These are phyloP conservation scores for Apiotrichum gamsii DNA, from an alignment of 1,284 basidiomycete genomes.

Conservation along the genomic window DNA sequence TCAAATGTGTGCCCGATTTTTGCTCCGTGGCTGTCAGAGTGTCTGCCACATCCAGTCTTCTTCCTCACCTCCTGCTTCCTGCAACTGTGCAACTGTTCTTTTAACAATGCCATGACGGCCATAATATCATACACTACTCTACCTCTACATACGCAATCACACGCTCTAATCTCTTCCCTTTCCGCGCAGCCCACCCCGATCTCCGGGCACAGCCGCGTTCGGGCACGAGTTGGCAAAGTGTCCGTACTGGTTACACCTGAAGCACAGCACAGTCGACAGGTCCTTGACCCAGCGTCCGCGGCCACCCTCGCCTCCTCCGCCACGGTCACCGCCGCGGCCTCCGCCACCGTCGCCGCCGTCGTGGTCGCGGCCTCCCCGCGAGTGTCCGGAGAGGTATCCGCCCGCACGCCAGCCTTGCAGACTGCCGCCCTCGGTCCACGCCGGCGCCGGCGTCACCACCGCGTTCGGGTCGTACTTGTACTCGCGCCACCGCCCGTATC, in stretches of 20 bases:
- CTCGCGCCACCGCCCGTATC: constrained; percentile 67
- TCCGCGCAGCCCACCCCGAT: constrained; percentile 37
- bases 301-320: constrained; percentile 24
- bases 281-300: constrained; percentile 40
- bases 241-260: constrained; percentile 62
- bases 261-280: constrained; percentile 79
- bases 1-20: no score
- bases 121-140: no score
- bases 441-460: constrained; percentile 35
- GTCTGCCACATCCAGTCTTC: no score
- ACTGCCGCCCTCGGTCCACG: constrained; percentile 40
- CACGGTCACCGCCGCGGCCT: constrained; percentile 17
- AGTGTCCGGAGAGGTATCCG: constrained; percentile 33
- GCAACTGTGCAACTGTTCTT: no score
- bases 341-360: constrained; percentile 15
- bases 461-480: constrained; percentile 66
- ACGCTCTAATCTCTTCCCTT: no score
- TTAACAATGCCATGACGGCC: no score
- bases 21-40: no score
- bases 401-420: constrained; percentile 38
- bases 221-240: constrained; percentile 93
- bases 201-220: constrained; percentile 52
- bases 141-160: no score
- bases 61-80: no score
- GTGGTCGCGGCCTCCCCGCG: constrained; percentile 44